These are phyloP conservation scores for Beauveria asiatica DNA, from an alignment of 2,329 filamentous ascomycete genomes.

Conservation along the genomic window DNA sequence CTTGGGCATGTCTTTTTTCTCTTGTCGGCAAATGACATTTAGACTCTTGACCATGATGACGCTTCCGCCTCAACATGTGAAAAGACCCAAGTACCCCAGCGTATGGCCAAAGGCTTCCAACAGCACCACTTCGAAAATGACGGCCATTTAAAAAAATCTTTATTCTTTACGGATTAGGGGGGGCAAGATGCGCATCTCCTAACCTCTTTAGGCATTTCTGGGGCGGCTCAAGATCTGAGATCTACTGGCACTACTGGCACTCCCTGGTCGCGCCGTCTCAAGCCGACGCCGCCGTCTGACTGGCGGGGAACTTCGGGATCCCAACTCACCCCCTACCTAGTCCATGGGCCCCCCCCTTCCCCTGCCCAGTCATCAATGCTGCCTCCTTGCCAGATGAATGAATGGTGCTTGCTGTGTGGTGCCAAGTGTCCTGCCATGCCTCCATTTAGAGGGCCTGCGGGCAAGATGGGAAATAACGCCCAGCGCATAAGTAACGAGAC, in stretches of 20 bases:
- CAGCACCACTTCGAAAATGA: neutral
- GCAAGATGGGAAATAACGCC: no score
- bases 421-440: no score
- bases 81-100: neutral
- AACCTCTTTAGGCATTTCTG: slow-evolving; percentile 23
- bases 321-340: slow-evolving; percentile 13
- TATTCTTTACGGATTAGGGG: neutral
- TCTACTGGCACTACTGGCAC: slow-evolving; percentile 23
- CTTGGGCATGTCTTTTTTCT: no score
- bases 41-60: no score
- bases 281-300: slow-evolving; percentile 9
- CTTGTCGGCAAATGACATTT: no score
- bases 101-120: neutral
- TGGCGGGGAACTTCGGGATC: slow-evolving; percentile 19
- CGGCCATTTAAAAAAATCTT: neutral
- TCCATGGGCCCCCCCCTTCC: neutral
- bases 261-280: slow-evolving; percentile 5
- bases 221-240: slow-evolving; percentile 22
- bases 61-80: no score
- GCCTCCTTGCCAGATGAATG: neutral
- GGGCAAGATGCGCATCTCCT: slow-evolving; percentile 12
- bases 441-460: no score
- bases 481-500: no score
- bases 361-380: neutral
- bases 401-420: no score